Base-by-base conservation (phyloP, 805 yeast genomes). In the Starmera quercuum region DNA sequence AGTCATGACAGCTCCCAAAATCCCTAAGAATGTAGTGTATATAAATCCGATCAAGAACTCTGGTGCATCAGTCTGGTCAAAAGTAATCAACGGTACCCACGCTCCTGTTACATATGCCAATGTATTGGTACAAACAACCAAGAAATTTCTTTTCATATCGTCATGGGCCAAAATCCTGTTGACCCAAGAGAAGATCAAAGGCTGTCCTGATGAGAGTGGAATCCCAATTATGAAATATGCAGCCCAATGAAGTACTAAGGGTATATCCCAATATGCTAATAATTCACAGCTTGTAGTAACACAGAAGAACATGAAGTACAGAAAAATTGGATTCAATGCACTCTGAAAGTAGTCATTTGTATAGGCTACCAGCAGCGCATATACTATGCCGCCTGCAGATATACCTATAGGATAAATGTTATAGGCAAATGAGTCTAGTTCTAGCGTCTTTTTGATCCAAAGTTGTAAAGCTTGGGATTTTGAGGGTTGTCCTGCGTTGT, bases 111-210 rank as follows among this genome's bases (percentile, higher is more conserved):
- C 62, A 38, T 67, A 68, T 0, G 70, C 66, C 33, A 61, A 38
- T 12, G 59, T 59, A 41, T 68, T 66, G 19, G 70, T 66, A 6
- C 52, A 36, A 7, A 59, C 68, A 12, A 66, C 64, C 5, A 61
- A 56, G 22, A 63, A 53, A 32, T 53, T 56, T 27, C 68, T 40
- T 41, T 54, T 51, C 49, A 47, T 41, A 34, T 56, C 59, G 33
- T 56, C 54, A 32, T 44, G 36, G 18, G 59, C 57, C 14, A 74
- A 46, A 18, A 65, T 44, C 24, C 72, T 55, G 45, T 74, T 74
- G 24, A 73, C 64, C 81, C 80, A 75, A 3, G 75, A 59, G 39
- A 66, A 73, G 11, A 73, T 68, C 41, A 68, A 62, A 3, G 78
- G 78, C 53, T 71, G 78, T 1, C 76, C 79, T 66, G 65, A 65